Conservation (phyloP, 768 basidiomycete species). For the Russula brevipes region DNA sequence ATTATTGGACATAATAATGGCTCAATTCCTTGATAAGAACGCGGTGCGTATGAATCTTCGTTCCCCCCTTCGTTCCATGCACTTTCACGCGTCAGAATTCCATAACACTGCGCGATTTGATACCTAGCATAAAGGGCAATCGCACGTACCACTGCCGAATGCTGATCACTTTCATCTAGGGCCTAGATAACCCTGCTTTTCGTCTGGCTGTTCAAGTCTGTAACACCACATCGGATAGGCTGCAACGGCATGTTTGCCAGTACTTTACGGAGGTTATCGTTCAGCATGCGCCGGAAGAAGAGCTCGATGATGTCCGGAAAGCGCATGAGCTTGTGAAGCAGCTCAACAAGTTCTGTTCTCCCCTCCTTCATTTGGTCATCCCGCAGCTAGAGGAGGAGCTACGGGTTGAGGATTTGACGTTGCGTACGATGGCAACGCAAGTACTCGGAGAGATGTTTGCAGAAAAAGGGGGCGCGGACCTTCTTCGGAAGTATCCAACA, state of each 20-base stretch:
- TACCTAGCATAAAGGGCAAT: background rate
- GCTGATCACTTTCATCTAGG: conserved; percentile 36
- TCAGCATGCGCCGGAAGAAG: conserved; percentile 51
- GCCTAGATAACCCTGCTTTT: conserved; percentile 68
- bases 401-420: conserved; percentile 61
- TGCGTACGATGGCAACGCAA: conserved; percentile 78
- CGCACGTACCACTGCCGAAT: background rate
- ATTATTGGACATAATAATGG: conserved; percentile 74
- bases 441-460: conserved; percentile 89
- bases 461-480: conserved; percentile 65
- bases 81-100: background rate
- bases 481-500: conserved; percentile 71
- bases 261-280: conserved; percentile 92
- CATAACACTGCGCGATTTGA: background rate
- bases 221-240: conserved; percentile 75
- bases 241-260: conserved; percentile 83
- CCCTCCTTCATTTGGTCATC: conserved; percentile 81
- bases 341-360: conserved; percentile 73
- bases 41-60: conserved; percentile 42
- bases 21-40: conserved; percentile 80
- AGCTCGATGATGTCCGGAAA: conserved; percentile 60
- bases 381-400: conserved; percentile 92
- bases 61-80: conserved; percentile 1
- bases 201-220: conserved; percentile 83
- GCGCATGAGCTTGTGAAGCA: conserved; percentile 85